phyloP scores from a whole-genome alignment of 768 basidiomycete species.

The Lentinula lateritia region DNA sequence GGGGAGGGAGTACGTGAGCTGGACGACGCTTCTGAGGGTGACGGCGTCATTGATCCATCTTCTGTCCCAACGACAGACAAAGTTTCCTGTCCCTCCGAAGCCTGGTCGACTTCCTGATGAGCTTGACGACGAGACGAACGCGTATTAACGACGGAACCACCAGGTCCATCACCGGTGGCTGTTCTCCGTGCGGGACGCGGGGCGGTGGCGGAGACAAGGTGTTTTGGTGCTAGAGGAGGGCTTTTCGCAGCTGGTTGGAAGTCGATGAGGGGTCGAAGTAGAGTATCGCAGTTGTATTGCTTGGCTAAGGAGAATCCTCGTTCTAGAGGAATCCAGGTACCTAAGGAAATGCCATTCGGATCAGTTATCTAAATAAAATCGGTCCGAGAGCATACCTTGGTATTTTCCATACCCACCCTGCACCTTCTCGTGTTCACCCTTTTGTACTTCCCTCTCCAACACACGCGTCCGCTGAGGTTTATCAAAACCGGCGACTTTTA shows the following conservation, averaged over 20 bases:
- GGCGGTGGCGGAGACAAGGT: conserved; percentile 72
- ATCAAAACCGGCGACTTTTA: conserved; percentile 99
- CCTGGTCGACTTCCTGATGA: conserved; percentile 36
- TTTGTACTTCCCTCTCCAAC: conserved; percentile 95
- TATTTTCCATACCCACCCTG: conserved; percentile 99
- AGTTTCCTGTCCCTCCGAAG: conserved; percentile 58
- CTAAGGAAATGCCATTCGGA: conserved; percentile 31
- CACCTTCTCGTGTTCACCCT: conserved; percentile 98
- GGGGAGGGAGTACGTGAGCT: conserved; percentile 95
- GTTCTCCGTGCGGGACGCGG: conserved; percentile 44
- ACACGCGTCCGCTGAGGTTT: conserved; percentile 98
- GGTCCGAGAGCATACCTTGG: conserved; percentile 58
- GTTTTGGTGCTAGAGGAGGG: conserved; percentile 94
- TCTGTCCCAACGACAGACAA: conserved; percentile 73
- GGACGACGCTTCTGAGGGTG: conserved; percentile 78
- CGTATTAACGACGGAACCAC: conserved; percentile 37
- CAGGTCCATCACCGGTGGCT: conserved; percentile 31
- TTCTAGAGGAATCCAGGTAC: conserved; percentile 98
- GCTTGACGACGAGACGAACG: conserved; percentile 56
- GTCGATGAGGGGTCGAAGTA: conserved; percentile 90
- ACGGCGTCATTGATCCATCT: conserved; percentile 87
- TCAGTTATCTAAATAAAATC: conserved; percentile 16
- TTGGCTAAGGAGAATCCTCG: conserved; percentile 80
- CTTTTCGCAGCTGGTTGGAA: conserved; percentile 87
- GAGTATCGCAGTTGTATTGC: conserved; percentile 87